Conservation (phyloP, 2,329 filamentous ascomycete species). For the Basipetospora sp. region DNA sequence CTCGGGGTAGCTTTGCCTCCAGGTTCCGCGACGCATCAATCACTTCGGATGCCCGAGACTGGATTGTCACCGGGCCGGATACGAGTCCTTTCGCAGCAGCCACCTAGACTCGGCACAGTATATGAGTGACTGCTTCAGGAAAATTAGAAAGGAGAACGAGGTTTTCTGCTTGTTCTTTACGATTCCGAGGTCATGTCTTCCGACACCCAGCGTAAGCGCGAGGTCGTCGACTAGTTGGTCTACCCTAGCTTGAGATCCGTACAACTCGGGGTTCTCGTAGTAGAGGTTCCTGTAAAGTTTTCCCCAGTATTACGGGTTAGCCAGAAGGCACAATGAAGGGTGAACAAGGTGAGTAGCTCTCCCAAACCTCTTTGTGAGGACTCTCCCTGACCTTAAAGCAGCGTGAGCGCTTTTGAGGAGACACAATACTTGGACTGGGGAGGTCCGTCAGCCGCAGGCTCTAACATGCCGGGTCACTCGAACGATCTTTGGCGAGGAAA, state of each 20-base stretch:
- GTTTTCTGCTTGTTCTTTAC: no score
- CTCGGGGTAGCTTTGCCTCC: slow-evolving; percentile 11
- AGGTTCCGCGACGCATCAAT: slow-evolving; percentile 16
- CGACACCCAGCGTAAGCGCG: slow-evolving; percentile 51
- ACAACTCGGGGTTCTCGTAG: slow-evolving; percentile 61
- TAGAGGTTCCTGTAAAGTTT: slow-evolving; percentile 51
- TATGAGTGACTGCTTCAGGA: no score
- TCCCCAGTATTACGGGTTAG: neutral
- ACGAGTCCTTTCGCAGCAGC: slow-evolving; percentile 62
- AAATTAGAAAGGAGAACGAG: no score
- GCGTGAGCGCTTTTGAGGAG: slow-evolving; percentile 46
- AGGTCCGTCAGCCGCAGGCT: no score
- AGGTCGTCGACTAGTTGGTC: slow-evolving; percentile 62
- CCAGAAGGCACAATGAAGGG: neutral
- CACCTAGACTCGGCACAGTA: slow-evolving; percentile 30
- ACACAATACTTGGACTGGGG: slow-evolving; percentile 38
- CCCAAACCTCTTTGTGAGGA: slow-evolving; percentile 53
- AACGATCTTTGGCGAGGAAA: neutral
- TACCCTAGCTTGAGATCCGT: slow-evolving; percentile 52
- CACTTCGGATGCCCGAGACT: slow-evolving; percentile 27
- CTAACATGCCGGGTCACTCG: neutral
- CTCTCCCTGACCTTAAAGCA: slow-evolving; percentile 36
- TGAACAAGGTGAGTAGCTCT: no score
- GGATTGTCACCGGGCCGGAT: slow-evolving; percentile 40
- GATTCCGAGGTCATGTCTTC: slow-evolving; percentile 54